These are phyloP conservation scores for Hippophae tibetana DNA, from an alignment of 306 rosid genomes.

Conservation along the genomic window DNA sequence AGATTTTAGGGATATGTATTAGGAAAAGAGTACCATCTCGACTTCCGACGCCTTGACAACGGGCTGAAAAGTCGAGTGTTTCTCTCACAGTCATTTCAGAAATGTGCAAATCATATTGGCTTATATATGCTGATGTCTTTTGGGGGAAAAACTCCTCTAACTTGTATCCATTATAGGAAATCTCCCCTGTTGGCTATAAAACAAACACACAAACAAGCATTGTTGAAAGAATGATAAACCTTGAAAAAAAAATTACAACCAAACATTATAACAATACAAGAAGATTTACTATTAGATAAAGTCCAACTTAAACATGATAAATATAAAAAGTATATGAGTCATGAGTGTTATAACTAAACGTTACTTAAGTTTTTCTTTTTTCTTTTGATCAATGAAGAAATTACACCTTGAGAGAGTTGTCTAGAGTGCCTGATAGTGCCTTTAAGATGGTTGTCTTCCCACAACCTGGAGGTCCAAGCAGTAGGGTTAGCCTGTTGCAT, in stretches of 20 bases:
- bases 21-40: conserved; percentile 32
- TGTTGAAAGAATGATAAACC: background rate
- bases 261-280: too few species aligned
- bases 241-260: too few species aligned
- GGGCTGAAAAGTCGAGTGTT: conserved; percentile 60
- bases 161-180: conserved; percentile 47
- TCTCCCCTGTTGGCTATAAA: conserved; percentile 42
- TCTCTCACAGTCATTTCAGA: conserved; percentile 75
- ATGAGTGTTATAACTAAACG: too few species aligned
- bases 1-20: background rate
- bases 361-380: too few species aligned
- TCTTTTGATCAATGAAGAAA: too few species aligned
- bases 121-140: conserved; percentile 59
- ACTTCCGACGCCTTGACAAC: conserved; percentile 63
- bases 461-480: conserved; percentile 49
- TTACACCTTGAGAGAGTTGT: conserved; percentile 34
- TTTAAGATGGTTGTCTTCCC: conserved; percentile 39
- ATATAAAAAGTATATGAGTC: too few species aligned
- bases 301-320: too few species aligned
- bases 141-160: conserved; percentile 56
- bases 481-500: conserved; percentile 31
- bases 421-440: conserved; percentile 33
- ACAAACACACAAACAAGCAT: background rate
- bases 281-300: too few species aligned
- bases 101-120: conserved; percentile 68